Evolutionary conservation across 305 asterid genomes (phyloP), one percentile per base, ranked within the genome.

Genomic region (Fraxinus latifolia): DNA sequence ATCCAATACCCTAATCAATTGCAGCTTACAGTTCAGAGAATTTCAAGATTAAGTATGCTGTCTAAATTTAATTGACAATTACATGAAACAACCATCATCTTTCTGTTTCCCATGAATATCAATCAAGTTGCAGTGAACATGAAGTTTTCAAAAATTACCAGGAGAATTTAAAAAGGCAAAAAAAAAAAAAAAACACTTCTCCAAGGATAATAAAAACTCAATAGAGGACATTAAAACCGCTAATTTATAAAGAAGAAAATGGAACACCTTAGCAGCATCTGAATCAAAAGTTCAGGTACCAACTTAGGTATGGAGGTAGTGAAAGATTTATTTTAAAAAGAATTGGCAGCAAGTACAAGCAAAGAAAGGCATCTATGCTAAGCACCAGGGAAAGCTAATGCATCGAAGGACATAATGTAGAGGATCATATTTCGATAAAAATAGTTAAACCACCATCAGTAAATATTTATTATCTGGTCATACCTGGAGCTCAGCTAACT

Each of bases 401-500:
- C 70, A 70, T n/a, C 5, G 71, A 60, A 58, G 79, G 23, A 79
- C 34, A 29, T 76, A 42, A 3, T 68, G 65, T 83, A 67, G 17
- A 32, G 37, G 47, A 78, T 62, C 80, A 27, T 27, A 77, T 39
- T 50, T 42, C 34, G 65, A 65, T 25, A 27, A 77, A 71, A 77
- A 36, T 70, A 68, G 2, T 23, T 1, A 76, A 68, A 75, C n/a
- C 42, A 42, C 53, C n/a, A 62, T 53, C 33, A 58, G 32, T 31
- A 79, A 34, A 39, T 7, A 71, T 31, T 81, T 78, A 79, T 71
- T 72, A 74, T 23, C 29, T n/a, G 25, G 77, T 80, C 88, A 83
- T 86, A 94, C 98, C 95, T 91, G 95, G 80, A 94, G 97, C 78
- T 92, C 98, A 73, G 93, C 89, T 82, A 94, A 90, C 92, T 94